phyloP scores from a whole-genome alignment of 371 early-diverging fungal genomes.

The Mortierella sp. region DNA sequence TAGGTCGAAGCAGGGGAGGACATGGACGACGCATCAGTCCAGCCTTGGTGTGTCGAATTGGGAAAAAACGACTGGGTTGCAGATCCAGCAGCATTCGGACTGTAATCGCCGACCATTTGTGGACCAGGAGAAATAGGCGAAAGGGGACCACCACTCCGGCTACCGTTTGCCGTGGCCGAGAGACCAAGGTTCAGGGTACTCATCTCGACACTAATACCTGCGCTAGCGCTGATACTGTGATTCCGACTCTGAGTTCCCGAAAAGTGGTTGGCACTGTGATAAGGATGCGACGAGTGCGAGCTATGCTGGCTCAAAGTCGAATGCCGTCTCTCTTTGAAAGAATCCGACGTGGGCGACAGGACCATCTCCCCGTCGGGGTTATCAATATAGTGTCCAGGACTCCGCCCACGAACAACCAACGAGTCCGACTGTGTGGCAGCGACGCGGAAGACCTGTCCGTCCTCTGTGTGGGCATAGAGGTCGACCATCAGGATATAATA shows the following conservation, averaged over 20 bases:
- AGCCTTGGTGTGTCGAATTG: slow-evolving; percentile 20
- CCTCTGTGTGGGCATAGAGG: slow-evolving; percentile 72
- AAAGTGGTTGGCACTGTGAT: slow-evolving; percentile 15
- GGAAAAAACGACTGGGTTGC: slow-evolving; percentile 14
- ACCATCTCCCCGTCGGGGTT: slow-evolving; percentile 43
- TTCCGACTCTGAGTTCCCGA: slow-evolving; percentile 42
- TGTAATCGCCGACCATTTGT: slow-evolving; percentile 20
- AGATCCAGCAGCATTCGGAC: slow-evolving; percentile 21
- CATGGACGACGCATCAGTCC: slow-evolving; percentile 45
- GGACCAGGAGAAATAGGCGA: slow-evolving; percentile 44
- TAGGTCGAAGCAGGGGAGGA: slow-evolving; percentile 46
- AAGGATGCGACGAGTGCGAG: slow-evolving; percentile 31
- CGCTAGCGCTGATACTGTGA: slow-evolving; percentile 51
- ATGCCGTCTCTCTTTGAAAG: slow-evolving; percentile 27
- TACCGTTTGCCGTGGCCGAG: neutral
- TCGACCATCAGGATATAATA: slow-evolving; percentile 82
- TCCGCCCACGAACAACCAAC: slow-evolving; percentile 91
- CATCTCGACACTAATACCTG: slow-evolving; percentile 41
- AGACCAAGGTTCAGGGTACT: slow-evolving; percentile 10
- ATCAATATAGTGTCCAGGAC: slow-evolving; percentile 91
- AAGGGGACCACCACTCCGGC: slow-evolving; percentile 27
- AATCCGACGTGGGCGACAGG: slow-evolving; percentile 2
- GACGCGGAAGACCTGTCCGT: slow-evolving; percentile 64
- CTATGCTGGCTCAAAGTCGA: slow-evolving; percentile 37
- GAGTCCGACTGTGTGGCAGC: slow-evolving; percentile 80